A percentile compares a stretch with the other conserved stretches of the same genome.
Evolutionary conservation across 2,329 filamentous ascomycete genomes (phyloP).

Genomic region (Zelopaecilomyces penicillatus): DNA sequence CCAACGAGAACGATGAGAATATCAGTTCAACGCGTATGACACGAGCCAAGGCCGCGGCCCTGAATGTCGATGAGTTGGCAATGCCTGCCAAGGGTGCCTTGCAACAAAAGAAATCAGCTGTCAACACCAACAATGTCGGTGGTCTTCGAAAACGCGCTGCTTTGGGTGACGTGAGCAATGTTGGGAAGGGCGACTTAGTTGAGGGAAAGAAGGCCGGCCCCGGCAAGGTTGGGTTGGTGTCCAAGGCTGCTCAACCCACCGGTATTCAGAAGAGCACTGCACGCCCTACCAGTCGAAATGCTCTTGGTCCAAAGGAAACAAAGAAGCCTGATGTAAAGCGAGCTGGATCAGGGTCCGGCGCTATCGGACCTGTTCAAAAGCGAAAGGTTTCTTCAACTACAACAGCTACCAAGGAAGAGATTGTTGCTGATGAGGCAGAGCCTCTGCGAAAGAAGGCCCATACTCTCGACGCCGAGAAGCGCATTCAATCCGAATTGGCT

Average conservation of each 20-base stretch:
- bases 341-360: conserved; percentile 64
- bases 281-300: conserved; percentile 50
- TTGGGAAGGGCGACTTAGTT: conserved; percentile 64
- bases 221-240: conserved; percentile 60
- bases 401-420: conserved; percentile 52
- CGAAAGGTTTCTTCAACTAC: conserved; percentile 51
- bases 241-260: conserved; percentile 74
- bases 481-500: conserved; percentile 14
- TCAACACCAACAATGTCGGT: conserved; percentile 40
- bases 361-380: conserved; percentile 56
- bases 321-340: conserved; percentile 63
- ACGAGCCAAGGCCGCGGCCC: conserved; percentile 79
- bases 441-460: conserved; percentile 59
- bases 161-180: conserved; percentile 92
- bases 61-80: conserved; percentile 54
- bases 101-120: conserved; percentile 60
- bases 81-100: conserved; percentile 53
- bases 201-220: conserved; percentile 66
- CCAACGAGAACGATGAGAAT: conserved; percentile 96
- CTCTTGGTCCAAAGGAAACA: conserved; percentile 55
- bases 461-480: conserved; percentile 45
- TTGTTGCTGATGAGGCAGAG: conserved; percentile 53
- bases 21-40: conserved; percentile 73
- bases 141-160: conserved; percentile 66
- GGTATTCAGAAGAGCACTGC: conserved; percentile 66